Evolutionary conservation across 257 asterid genomes (phyloP), one percentile per base, ranked within the genome.

Genomic region (Ballota nigra): DNA sequence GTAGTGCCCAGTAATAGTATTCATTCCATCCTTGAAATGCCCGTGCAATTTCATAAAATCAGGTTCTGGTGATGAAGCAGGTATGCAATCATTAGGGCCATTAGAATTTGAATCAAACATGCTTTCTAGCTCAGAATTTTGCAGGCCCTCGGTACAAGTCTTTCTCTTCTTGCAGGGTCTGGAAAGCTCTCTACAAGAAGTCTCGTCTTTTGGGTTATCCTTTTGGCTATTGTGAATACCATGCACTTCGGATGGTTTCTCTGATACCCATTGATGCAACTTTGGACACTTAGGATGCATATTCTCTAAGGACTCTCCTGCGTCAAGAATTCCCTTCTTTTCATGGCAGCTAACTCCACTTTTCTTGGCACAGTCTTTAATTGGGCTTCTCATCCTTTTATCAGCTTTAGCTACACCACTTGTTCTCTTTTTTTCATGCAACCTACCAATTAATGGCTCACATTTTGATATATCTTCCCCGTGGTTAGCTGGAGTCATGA

Each of bases 151-250:
- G 29, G 58, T 62, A 66, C 86, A 81, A 55, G 78, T 77, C 70
- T 83, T 92, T 77, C 88, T 86, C 85, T 83, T 89, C 83, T 92
- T 95, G 69, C 16, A 51, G 65, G 88, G 73, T 80, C 87, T 82
- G 41, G 29, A 62, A 55, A 68, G 79, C 71, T 83, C 51, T n/a
- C 67, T 66, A 66, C 70, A 60, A 18, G 76, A 73, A 70, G 78
- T 68, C 60, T 64, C 83, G 22, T 49, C 72, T 49, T 10, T 51
- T 77, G 76, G 73, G 19, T 83, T 78, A 63, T 66, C 76, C 57
- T 61, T 81, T 57, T 82, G 82, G 71, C 77, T 70, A 75, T 59
- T 33, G 23, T 80, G 69, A 53, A 70, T 63, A 55, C 80, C 78
- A 71, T 80, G 81, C 70, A 81, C 75, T 23, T 71, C 13, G 61